A percentile compares a stretch with the other conserved stretches of the same genome.
Evolutionary conservation across 2,329 filamentous ascomycete genomes (phyloP).

Genomic region (Sphaerulina vaccinii): DNA sequence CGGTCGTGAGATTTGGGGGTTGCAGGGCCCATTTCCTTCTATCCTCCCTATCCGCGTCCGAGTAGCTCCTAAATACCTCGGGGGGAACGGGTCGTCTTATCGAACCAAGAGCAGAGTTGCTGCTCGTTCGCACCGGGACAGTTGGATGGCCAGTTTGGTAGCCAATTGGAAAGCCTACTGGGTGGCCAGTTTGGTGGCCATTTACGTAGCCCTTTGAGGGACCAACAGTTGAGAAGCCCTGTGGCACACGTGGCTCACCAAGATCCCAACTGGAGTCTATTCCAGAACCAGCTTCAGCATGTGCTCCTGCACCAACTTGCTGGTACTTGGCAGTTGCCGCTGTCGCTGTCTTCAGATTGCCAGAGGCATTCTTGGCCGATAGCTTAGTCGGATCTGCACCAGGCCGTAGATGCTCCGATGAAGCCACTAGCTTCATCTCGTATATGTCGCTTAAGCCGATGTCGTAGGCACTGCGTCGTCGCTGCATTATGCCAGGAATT

Average conservation of each 20-base stretch:
- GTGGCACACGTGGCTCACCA: too few relatives aligned
- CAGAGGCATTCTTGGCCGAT: conserved; percentile 13
- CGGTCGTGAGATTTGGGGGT: conserved; percentile 27
- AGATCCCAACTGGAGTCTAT: conserved; percentile 23
- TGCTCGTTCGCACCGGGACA: conserved; percentile 20
- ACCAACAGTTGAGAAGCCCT: too few relatives aligned
- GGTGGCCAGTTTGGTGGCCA: too few relatives aligned
- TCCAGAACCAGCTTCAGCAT: conserved; percentile 21
- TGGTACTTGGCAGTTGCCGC: conserved; percentile 24
- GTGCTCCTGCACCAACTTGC: conserved; percentile 16
- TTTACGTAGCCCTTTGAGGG: too few relatives aligned
- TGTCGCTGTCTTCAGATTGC: conserved; percentile 20
- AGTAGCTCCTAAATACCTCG: conserved; percentile 26
- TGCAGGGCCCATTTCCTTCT: conserved; percentile 34
- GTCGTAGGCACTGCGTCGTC: conserved; percentile 44
- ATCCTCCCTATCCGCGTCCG: too few relatives aligned
- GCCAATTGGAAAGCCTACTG: too few relatives aligned
- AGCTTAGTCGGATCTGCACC: conserved; percentile 43
- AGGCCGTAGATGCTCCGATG: conserved; percentile 68
- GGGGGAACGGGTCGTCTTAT: conserved; percentile 24
- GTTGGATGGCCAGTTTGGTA: conserved; percentile 30
- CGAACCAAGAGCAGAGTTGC: conserved; percentile 26
- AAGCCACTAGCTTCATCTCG: conserved; percentile 72
- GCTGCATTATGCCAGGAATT: conserved; percentile 25
- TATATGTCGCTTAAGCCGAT: conserved; percentile 58